Evolutionary conservation across 345 rosid species (phyloP).

Genomic region (Brassica carinata): DNA sequence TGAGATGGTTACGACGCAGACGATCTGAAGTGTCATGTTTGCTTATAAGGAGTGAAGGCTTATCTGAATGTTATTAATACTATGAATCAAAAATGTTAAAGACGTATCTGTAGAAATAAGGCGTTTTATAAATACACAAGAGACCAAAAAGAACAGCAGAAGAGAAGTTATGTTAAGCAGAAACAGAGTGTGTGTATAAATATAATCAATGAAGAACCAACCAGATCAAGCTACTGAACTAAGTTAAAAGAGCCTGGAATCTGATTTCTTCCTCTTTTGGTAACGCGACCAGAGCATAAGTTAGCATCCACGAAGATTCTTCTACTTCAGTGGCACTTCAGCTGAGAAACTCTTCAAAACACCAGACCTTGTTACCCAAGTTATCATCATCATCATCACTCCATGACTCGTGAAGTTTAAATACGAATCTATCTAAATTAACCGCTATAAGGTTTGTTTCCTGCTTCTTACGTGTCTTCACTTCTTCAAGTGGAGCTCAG

Average conservation of each 20-base stretch:
- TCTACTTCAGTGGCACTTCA: slow-evolving; percentile 12
- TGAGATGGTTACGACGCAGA: not conserved
- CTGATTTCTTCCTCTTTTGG: slow-evolving; percentile 4
- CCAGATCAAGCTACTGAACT: slow-evolving; percentile 30
- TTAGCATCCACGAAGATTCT: slow-evolving; percentile 8
- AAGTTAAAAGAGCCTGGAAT: slow-evolving; percentile 6
- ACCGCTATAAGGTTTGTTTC: not conserved
- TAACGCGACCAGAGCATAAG: not conserved
- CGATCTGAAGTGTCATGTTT: not conserved
- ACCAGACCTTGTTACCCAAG: slow-evolving; percentile 19
- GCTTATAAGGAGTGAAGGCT: not conserved
- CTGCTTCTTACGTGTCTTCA: not conserved
- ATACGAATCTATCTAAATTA: not conserved
- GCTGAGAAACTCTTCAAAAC: slow-evolving; percentile 20
- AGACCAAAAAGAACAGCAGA: not conserved
- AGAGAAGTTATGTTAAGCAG: not conserved
- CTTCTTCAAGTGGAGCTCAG: not conserved
- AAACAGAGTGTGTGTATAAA: not conserved
- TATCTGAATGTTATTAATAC: not conserved
- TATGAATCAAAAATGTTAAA: slow-evolving; percentile 16
- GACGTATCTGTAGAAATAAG: slow-evolving; percentile 3
- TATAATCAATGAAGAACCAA: slow-evolving; percentile 28
- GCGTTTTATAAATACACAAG: slow-evolving; percentile 20
- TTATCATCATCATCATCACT: slow-evolving; percentile 9
- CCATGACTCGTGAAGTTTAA: not conserved